A percentile compares a stretch with the other conserved stretches of the same genome.
Conservation (phyloP, 129 eudicot genomes). For the Saposhnikovia divaricata region DNA sequence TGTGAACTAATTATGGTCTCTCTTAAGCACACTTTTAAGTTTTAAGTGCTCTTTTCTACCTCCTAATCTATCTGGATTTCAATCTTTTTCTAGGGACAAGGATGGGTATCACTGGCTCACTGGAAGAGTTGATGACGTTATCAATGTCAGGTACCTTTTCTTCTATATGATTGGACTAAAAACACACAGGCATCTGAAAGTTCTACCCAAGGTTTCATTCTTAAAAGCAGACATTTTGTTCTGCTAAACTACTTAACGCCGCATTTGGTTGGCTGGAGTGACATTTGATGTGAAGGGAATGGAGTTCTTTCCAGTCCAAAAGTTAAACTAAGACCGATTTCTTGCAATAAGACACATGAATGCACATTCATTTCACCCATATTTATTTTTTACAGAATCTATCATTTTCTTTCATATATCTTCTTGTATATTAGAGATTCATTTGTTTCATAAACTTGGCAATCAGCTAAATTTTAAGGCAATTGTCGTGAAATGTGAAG, state of each 20-base stretch:
- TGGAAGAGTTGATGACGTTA: conserved; percentile 95
- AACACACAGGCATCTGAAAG: neutral
- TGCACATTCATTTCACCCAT: neutral
- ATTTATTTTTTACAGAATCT: neutral
- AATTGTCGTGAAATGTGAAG: neutral
- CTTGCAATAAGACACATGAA: neutral
- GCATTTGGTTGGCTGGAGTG: neutral
- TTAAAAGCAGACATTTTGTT: neutral
- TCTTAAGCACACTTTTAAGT: neutral
- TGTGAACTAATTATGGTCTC: neutral
- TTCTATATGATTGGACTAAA: neutral
- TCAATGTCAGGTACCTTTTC: conserved; percentile 66
- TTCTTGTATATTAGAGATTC: neutral
- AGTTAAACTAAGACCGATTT: neutral
- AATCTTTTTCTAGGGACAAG: conserved; percentile 52
- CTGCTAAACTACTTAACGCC: neutral
- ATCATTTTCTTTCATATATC: neutral
- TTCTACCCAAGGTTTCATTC: conserved; percentile 2
- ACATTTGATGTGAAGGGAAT: neutral
- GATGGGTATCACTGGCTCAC: conserved; percentile 98
- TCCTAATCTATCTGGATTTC: neutral
- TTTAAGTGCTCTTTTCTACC: neutral
- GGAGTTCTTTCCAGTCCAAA: neutral
- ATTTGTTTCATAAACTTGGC: neutral
- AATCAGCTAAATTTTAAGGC: neutral